Conservation (phyloP, 2,329 filamentous ascomycete genomes). For the Onygena corvina region DNA sequence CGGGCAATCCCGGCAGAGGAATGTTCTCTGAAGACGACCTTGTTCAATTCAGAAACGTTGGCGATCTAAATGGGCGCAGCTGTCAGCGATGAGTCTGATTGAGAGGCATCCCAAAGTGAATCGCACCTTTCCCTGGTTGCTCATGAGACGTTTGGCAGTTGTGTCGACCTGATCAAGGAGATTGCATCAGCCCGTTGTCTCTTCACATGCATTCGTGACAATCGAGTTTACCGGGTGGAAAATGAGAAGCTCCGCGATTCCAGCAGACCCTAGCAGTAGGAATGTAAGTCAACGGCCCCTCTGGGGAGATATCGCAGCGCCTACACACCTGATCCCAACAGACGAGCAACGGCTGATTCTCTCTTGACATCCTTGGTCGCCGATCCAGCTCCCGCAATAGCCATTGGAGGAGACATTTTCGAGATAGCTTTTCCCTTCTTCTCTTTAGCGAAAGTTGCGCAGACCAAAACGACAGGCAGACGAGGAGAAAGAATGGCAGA, state of each 20-base stretch:
- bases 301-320: slow-evolving; percentile 4
- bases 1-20: slow-evolving; percentile 55
- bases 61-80: slow-evolving; percentile 38
- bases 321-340: slow-evolving; percentile 74
- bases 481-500: not conserved
- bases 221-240: slow-evolving; percentile 64
- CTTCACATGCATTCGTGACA: slow-evolving; percentile 17
- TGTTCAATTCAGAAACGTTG: slow-evolving; percentile 57
- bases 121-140: slow-evolving; percentile 72
- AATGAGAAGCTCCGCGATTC: slow-evolving; percentile 82
- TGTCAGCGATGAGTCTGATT: not conserved
- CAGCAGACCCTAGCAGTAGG: slow-evolving; percentile 66
- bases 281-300: slow-evolving; percentile 14
- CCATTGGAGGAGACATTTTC: slow-evolving; percentile 25
- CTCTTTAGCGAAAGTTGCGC: not conserved
- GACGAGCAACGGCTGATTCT: slow-evolving; percentile 77
- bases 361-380: slow-evolving; percentile 56
- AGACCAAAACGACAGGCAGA: not conserved
- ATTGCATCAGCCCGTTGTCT: not conserved
- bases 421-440: not conserved
- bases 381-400: slow-evolving; percentile 26
- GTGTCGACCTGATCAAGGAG: slow-evolving; percentile 65
- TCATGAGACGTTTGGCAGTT: slow-evolving; percentile 98
- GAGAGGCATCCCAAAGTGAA: slow-evolving; percentile 1
- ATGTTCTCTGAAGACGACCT: slow-evolving; percentile 87